phyloP scores from a whole-genome alignment of 2,329 filamentous ascomycete species.

The Dothidotthia symphoricarpi region DNA sequence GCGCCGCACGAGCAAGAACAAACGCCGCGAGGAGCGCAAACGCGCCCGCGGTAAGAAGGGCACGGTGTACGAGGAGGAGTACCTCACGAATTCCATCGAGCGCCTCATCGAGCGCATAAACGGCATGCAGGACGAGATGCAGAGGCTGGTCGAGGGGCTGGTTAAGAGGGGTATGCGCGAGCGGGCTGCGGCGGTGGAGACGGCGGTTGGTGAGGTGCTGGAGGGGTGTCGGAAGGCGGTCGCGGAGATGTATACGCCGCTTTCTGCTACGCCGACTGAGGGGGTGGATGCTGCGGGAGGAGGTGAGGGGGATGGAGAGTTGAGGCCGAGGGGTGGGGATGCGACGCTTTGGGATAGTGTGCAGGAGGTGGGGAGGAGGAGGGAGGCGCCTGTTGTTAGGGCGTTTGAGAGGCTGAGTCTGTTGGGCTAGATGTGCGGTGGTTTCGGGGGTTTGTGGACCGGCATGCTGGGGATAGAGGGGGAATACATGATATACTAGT shows the following conservation, averaged over 20 bases:
- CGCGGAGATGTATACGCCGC: conserved; percentile 49
- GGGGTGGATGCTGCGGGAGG: conserved; percentile 1
- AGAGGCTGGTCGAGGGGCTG: conserved; percentile 72
- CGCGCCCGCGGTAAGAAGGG: conserved; percentile 92
- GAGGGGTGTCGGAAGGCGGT: conserved; percentile 66
- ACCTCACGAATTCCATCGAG: conserved; percentile 83
- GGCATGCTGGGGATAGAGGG: no score
- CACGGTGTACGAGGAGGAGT: conserved; percentile 97
- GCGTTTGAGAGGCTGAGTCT: conserved; percentile 47
- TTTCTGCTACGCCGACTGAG: conserved; percentile 1
- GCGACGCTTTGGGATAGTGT: conserved; percentile 49
- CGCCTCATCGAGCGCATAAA: conserved; percentile 82
- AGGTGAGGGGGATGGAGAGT: conserved; percentile 19
- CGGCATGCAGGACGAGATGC: conserved; percentile 67
- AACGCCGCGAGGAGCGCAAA: conserved; percentile 89
- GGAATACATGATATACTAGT: no score
- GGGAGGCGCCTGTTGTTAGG: conserved; percentile 55
- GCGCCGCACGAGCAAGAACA: conserved; percentile 82
- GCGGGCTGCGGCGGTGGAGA: conserved; percentile 74
- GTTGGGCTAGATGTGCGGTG: conserved; percentile 19
- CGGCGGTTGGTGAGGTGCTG: conserved; percentile 70
- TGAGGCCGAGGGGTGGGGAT: conserved; percentile 44
- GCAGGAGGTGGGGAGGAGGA: conserved; percentile 39
- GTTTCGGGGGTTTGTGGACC: no score
- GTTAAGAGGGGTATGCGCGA: conserved; percentile 83